A percentile compares a stretch with the other conserved stretches of the same genome.
Conservation (phyloP, 495 filamentous ascomycete genomes). For the Clavariopsis aquatica region DNA sequence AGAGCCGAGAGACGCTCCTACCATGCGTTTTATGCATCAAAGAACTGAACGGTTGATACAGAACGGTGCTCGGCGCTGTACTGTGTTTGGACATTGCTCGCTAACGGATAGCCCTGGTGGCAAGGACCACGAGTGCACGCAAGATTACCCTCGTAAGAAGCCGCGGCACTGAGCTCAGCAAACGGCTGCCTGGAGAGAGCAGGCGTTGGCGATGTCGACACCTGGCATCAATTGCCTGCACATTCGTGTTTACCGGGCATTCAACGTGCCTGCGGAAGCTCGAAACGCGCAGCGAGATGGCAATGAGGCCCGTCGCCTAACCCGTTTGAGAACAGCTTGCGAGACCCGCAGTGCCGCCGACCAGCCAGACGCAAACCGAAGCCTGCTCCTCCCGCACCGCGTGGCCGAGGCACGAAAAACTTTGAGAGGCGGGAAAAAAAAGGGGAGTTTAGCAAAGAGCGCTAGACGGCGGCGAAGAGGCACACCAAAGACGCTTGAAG, state of each 20-base stretch:
- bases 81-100: neutral
- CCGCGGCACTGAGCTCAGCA: neutral
- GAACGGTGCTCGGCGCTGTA: no score
- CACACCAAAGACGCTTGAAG: neutral
- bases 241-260: neutral
- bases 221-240: neutral
- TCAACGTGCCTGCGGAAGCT: neutral
- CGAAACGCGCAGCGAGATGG: conserved; percentile 1
- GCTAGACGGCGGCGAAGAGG: neutral
- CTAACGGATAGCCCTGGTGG: neutral
- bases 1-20: neutral
- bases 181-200: neutral
- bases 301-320: neutral
- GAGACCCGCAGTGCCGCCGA: conserved; percentile 1
- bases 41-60: neutral
- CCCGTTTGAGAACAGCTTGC: conserved; percentile 8
- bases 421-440: conserved; percentile 7
- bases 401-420: neutral
- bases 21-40: neutral
- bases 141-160: neutral
- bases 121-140: neutral
- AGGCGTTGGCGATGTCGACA: neutral
- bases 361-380: neutral
- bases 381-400: neutral
- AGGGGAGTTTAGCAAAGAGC: neutral